Conservation (phyloP, 495 filamentous ascomycete species). For the Hyaloscypha bicolor region DNA sequence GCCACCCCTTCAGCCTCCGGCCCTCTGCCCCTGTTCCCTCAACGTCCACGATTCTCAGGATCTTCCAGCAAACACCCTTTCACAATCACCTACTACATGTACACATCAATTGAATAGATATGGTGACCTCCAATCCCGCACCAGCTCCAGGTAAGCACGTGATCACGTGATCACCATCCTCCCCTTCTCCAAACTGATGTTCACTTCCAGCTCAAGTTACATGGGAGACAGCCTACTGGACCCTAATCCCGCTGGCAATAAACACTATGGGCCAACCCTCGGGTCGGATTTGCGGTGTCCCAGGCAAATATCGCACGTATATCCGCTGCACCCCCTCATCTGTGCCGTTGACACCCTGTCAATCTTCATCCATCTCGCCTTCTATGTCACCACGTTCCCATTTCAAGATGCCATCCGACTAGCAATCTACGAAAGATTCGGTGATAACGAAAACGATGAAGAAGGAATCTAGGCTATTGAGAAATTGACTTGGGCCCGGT, state of each 20-base stretch:
- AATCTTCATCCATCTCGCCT: neutral
- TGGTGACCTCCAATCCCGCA: too few relatives aligned
- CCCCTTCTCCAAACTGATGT: neutral
- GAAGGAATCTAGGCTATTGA: constrained; percentile 2
- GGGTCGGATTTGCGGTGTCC: neutral
- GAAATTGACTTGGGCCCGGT: constrained; percentile 4
- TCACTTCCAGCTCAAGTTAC: neutral
- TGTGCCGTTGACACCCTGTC: constrained; percentile 12
- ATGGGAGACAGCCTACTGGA: constrained; percentile 2
- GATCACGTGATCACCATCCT: too few relatives aligned
- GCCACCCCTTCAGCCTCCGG: too few relatives aligned
- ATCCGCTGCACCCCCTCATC: constrained; percentile 9
- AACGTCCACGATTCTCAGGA: too few relatives aligned
- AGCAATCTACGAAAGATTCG: neutral
- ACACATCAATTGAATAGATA: too few relatives aligned
- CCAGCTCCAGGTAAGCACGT: too few relatives aligned
- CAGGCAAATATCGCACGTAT: constrained; percentile 2
- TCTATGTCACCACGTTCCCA: neutral
- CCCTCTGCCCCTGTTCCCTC: too few relatives aligned
- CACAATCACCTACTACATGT: too few relatives aligned
- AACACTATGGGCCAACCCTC: constrained; percentile 11
- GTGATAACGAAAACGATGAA: neutral
- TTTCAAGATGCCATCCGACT: neutral
- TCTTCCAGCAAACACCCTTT: too few relatives aligned
- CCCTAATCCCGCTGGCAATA: constrained; percentile 6